These are phyloP conservation scores for Miscanthus lutarioriparius DNA, from an alignment of 176 grass and related monocot genomes.

Conservation along the genomic window DNA sequence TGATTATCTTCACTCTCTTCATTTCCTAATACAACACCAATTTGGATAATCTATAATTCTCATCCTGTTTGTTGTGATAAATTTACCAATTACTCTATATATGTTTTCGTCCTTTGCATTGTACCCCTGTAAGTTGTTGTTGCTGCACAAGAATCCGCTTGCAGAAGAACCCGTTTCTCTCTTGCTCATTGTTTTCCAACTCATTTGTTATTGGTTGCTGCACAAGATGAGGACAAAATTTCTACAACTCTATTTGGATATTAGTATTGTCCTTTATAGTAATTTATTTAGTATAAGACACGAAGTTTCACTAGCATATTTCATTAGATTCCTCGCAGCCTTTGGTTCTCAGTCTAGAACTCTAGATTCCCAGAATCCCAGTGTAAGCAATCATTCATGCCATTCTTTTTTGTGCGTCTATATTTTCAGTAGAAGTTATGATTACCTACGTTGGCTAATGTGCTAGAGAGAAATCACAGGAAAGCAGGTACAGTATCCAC, in stretches of 20 bases:
- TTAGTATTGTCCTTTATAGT: neutral
- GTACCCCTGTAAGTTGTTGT: neutral
- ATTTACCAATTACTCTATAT: neutral
- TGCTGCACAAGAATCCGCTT: neutral
- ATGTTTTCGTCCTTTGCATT: neutral
- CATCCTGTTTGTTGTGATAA: neutral
- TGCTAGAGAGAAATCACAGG: neutral
- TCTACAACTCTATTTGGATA: neutral
- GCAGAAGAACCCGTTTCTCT: neutral
- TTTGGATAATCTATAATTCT: neutral
- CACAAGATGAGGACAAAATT: neutral
- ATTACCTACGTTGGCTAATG: neutral
- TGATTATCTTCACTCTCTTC: neutral
- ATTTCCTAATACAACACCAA: neutral
- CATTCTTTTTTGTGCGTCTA: neutral
- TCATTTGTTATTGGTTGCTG: neutral
- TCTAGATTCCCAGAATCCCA: neutral
- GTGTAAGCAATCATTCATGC: neutral
- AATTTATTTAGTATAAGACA: neutral
- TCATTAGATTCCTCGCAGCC: slow-evolving; percentile 39
- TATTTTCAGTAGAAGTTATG: slow-evolving; percentile 23
- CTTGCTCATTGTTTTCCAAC: neutral
- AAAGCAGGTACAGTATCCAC: neutral
- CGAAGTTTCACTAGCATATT: neutral
- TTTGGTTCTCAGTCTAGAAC: slow-evolving; percentile 21